phyloP scores from a whole-genome alignment of 2,329 filamentous ascomycete species.

The Colletotrichum kahawae region DNA sequence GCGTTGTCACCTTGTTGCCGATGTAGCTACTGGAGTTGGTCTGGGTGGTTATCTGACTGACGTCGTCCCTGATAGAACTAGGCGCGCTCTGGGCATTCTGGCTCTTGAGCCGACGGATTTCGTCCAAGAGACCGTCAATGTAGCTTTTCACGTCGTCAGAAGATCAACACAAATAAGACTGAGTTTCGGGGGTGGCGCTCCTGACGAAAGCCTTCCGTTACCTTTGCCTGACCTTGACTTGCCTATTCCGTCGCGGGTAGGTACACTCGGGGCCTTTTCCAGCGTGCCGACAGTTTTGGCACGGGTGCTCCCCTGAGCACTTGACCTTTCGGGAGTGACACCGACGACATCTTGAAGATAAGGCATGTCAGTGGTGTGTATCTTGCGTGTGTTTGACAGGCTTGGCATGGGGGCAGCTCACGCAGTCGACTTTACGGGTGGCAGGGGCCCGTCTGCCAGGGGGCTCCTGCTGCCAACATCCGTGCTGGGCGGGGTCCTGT shows the following conservation, averaged over 20 bases:
- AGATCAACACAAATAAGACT: neutral
- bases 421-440: conserved; percentile 24
- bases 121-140: conserved; percentile 36
- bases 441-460: conserved; percentile 16
- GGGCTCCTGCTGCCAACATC: conserved; percentile 6
- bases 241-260: conserved; percentile 36
- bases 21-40: neutral
- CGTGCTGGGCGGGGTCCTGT: conserved; percentile 11
- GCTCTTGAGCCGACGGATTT: conserved; percentile 35
- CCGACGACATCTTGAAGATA: conserved; percentile 25
- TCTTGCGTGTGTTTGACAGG: neutral
- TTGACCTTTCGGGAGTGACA: conserved; percentile 40
- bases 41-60: neutral
- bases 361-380: neutral
- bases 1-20: neutral
- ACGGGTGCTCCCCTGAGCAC: conserved; percentile 37
- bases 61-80: neutral
- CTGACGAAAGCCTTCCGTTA: conserved; percentile 26
- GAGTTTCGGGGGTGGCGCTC: neutral
- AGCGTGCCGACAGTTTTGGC: conserved; percentile 35
- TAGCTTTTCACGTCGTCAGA: conserved; percentile 28
- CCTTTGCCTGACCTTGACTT: conserved; percentile 39
- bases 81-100: neutral
- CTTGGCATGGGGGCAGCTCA: neutral
- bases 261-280: conserved; percentile 34